Evolutionary conservation across 225 moss, liverwort and hornwort genomes (phyloP), one percentile per base, ranked within the genome.

Genomic region (Antitrichia curtipendula): DNA sequence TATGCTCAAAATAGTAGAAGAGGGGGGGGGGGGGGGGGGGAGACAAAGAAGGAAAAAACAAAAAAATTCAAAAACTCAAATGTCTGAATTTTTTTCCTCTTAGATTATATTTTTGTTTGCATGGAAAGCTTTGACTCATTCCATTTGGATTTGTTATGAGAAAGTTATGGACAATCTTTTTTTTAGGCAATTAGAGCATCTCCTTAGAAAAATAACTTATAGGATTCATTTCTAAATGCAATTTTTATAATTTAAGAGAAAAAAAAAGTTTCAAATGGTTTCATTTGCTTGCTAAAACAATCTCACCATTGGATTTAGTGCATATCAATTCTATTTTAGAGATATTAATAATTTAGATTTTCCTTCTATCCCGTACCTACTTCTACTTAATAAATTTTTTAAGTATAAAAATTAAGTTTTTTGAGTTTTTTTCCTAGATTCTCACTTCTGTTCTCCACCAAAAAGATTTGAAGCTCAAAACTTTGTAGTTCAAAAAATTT

Each of bases 371-470:
- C 20, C 4, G 7, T 6, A 6, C n/a, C 22, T 12, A 12, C 21
- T n/a, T n/a, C 22, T n/a, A n/a, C 4, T n/a, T 2, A 21, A 66
- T n/a, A 20, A n/a, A 66, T 6, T 12, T 9, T 66, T 16, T 3
- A 66, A 38, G 66, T n/a, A n/a, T 66, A 22, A 12, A 66, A 22
- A 22, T 66, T 7, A 21, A 21, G 12, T 62, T 61, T 24, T 60
- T 27, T 10, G 2, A 0, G 7, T 6, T 13, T 27, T 6, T 29
- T 29, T 61, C 4, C 4, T 10, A 19, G 7, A 66, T 6, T n/a
- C 1, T 12, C 12, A 49, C n/a, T n/a, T n/a, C n/a, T n/a, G n/a
- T n/a, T n/a, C n/a, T n/a, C n/a, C n/a, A n/a, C n/a, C n/a, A n/a
- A n/a, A n/a, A n/a, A n/a, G n/a, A n/a, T n/a, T n/a, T n/a, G n/a